Evolutionary conservation across 345 rosid species (phyloP).

Genomic region (Turritis glabra): DNA sequence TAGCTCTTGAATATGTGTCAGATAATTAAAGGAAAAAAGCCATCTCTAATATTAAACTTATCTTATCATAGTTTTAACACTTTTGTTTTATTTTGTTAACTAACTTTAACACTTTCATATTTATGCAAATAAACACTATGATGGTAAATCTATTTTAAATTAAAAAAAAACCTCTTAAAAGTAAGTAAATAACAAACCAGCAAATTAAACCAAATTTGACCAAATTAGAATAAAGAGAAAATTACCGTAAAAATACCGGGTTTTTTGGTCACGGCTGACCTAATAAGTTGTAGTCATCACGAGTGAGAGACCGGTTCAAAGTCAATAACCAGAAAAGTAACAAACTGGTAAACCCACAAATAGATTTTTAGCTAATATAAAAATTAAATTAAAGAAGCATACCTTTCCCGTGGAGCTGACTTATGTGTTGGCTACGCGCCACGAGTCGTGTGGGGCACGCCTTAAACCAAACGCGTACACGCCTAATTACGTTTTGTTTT

Average conservation of each 20-base stretch:
- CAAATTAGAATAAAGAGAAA: not conserved
- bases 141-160: not conserved
- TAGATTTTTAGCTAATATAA: not conserved
- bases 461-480: conserved; percentile 42
- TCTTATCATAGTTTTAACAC: not conserved
- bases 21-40: not conserved
- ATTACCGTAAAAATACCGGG: conserved; percentile 19
- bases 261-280: conserved; percentile 28
- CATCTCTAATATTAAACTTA: no score
- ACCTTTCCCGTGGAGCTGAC: conserved; percentile 42
- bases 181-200: not conserved
- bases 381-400: conserved; percentile 19
- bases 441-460: conserved; percentile 42
- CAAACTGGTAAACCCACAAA: conserved; percentile 28
- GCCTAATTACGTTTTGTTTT: conserved; percentile 33
- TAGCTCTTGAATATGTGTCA: conserved; percentile 13
- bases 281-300: conserved; percentile 28
- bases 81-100: not conserved
- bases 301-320: conserved; percentile 41
- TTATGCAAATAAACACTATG: not conserved
- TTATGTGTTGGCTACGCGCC: conserved; percentile 42
- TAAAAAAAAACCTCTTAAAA: not conserved
- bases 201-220: conserved; percentile 32
- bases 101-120: not conserved
- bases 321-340: conserved; percentile 38